Evolutionary conservation across 2,329 filamentous ascomycete species (phyloP).

Genomic region (Tolypocladium tundrense): DNA sequence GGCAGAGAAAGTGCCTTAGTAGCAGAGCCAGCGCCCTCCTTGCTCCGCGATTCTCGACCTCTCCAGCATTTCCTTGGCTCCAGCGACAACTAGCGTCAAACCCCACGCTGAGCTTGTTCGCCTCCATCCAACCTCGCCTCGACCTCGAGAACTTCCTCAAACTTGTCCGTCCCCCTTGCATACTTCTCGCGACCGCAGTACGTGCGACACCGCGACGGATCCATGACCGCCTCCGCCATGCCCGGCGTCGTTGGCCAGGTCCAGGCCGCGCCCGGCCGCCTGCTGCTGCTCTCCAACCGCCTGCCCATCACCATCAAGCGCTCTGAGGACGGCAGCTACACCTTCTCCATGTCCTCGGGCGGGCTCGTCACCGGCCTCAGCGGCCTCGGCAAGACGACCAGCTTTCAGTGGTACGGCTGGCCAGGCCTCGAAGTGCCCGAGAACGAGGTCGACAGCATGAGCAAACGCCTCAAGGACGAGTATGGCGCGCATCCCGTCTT

Average conservation of each 20-base stretch:
- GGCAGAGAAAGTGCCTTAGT: background rate
- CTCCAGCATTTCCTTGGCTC: background rate
- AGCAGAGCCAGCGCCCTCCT: background rate
- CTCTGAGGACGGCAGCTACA: conserved; percentile 81
- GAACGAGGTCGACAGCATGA: conserved; percentile 64
- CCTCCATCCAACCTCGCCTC: background rate
- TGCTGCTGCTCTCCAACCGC: conserved; percentile 88
- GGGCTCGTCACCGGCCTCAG: conserved; percentile 90
- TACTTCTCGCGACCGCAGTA: background rate
- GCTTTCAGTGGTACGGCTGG: conserved; percentile 98
- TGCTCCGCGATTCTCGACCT: background rate
- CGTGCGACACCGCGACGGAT: background rate
- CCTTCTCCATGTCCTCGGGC: conserved; percentile 93
- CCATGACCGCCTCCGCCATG: conserved; percentile 11
- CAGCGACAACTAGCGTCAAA: background rate
- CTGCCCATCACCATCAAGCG: conserved; percentile 95
- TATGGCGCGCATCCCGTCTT: conserved; percentile 88
- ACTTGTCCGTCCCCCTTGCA: background rate
- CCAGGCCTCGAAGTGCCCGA: conserved; percentile 87
- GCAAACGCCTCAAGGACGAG: conserved; percentile 70
- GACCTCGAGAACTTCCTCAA: background rate
- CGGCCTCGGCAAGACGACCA: conserved; percentile 82
- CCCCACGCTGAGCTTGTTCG: background rate
- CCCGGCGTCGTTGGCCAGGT: conserved; percentile 22
- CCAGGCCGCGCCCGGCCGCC: conserved; percentile 32